A percentile compares a stretch with the other conserved stretches of the same genome.
Conservation (phyloP, 2,329 filamentous ascomycete species). For the Madurella mycetomatis region DNA sequence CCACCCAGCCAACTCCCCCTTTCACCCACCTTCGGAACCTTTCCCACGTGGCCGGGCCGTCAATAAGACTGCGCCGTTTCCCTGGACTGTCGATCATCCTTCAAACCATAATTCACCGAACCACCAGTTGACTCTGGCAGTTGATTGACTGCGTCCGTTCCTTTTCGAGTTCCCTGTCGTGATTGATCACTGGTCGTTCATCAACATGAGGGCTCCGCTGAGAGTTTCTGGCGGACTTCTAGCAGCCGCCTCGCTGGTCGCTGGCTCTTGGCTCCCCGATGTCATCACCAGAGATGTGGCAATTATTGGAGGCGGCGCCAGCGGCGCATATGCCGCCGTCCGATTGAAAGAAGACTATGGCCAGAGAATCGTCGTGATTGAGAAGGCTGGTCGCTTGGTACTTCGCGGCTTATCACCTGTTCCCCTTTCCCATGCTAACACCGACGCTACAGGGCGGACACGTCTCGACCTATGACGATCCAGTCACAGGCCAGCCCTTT, state of each 20-base stretch:
- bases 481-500: conserved; percentile 31
- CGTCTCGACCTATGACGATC: conserved; percentile 43
- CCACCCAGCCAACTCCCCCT: too few species aligned
- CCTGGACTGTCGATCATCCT: background rate
- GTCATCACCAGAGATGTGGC: conserved; percentile 28
- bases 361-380: conserved; percentile 34
- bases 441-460: conserved; percentile 41
- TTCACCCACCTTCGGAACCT: background rate
- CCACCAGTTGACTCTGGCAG: background rate
- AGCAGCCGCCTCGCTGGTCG: conserved; percentile 4
- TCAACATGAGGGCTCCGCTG: conserved; percentile 1
- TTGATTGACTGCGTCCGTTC: conserved; percentile 14
- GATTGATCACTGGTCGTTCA: background rate
- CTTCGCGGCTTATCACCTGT: background rate
- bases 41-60: conserved; percentile 5
- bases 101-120: too few species aligned
- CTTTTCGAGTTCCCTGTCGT: background rate
- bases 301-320: conserved; percentile 36
- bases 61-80: background rate
- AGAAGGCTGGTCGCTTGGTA: conserved; percentile 33
- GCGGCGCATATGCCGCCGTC: conserved; percentile 36
- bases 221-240: conserved; percentile 2
- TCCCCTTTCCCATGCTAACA: conserved; percentile 11
- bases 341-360: conserved; percentile 34
- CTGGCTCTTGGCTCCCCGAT: background rate